Conservation (phyloP, 306 rosid species). For the Albizia julibrissin region DNA sequence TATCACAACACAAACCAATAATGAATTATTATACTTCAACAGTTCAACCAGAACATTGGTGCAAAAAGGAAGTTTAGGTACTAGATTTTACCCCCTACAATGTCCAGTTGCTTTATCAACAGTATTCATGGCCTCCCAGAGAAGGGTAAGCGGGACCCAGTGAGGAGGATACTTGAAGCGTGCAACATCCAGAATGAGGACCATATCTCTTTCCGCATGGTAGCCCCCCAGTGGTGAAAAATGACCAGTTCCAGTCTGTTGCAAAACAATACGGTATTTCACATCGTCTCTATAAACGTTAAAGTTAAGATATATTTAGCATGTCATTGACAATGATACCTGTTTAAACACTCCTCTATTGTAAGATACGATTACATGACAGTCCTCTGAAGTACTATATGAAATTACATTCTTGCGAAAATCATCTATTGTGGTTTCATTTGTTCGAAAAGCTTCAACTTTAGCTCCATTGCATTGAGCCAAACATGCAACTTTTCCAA, state of each 20-base stretch:
- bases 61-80: background rate
- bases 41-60: background rate
- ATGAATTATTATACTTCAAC: background rate
- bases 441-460: conserved; percentile 61
- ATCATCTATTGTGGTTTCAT: conserved; percentile 54
- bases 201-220: conserved; percentile 82
- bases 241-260: conserved; percentile 90
- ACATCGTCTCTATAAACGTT: conserved; percentile 22
- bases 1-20: conserved; percentile 5
- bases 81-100: conserved; percentile 63
- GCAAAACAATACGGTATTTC: conserved; percentile 30
- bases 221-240: conserved; percentile 96
- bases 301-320: background rate
- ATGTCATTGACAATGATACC: conserved; percentile 38
- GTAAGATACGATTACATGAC: conserved; percentile 77
- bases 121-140: conserved; percentile 83
- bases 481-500: conserved; percentile 89
- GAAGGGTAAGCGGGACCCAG: conserved; percentile 86
- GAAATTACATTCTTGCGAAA: conserved; percentile 60
- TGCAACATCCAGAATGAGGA: conserved; percentile 90
- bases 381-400: conserved; percentile 60
- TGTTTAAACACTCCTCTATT: conserved; percentile 63
- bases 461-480: conserved; percentile 91
- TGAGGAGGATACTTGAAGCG: conserved; percentile 96
- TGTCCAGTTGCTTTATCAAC: conserved; percentile 71